These are phyloP conservation scores for Suillus clintonianus DNA, from an alignment of 768 basidiomycete species.

Conservation along the genomic window DNA sequence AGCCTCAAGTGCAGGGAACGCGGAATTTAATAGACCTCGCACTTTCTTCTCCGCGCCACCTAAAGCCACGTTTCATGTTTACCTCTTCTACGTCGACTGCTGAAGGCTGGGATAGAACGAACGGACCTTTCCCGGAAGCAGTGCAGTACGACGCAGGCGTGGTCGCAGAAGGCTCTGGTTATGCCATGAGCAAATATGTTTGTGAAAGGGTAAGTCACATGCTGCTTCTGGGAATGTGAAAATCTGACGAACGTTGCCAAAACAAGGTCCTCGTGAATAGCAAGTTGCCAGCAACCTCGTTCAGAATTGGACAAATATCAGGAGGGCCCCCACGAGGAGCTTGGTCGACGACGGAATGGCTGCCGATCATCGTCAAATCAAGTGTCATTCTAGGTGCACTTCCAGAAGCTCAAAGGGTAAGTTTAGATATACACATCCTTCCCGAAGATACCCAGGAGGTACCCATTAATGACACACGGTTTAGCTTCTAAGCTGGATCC, in stretches of 20 bases:
- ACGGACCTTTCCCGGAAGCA: conserved; percentile 34
- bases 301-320: conserved; percentile 40
- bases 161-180: conserved; percentile 37
- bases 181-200: conserved; percentile 36
- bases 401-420: conserved; percentile 31
- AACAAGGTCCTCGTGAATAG: conserved; percentile 32
- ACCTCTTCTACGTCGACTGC: conserved; percentile 38
- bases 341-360: conserved; percentile 39
- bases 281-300: conserved; percentile 32
- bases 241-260: neutral
- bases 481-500: conserved; percentile 33
- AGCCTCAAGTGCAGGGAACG: conserved; percentile 47
- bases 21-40: conserved; percentile 49
- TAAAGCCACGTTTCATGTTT: conserved; percentile 40
- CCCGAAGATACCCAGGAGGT: neutral
- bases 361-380: conserved; percentile 39
- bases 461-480: neutral
- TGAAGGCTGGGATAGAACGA: conserved; percentile 14
- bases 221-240: conserved; percentile 7
- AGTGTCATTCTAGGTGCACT: conserved; percentile 30
- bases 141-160: conserved; percentile 23
- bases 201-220: conserved; percentile 18
- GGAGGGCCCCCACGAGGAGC: conserved; percentile 36
- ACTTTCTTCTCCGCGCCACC: conserved; percentile 24
- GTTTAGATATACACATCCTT: conserved; percentile 10